These are phyloP conservation scores for Exophiala aquamarina DNA, from an alignment of 2,329 filamentous ascomycete genomes.

Conservation along the genomic window DNA sequence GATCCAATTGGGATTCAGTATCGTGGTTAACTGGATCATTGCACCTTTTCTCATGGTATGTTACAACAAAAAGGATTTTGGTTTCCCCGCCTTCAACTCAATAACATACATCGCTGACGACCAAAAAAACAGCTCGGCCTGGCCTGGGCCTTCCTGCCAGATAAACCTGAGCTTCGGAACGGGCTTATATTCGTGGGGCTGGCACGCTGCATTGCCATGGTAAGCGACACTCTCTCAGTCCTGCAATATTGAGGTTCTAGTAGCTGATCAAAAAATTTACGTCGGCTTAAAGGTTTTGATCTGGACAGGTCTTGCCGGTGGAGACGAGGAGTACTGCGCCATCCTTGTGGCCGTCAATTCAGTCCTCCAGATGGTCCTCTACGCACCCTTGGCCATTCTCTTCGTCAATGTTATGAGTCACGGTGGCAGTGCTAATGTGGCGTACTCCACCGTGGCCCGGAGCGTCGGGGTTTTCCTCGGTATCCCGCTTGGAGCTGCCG, in stretches of 20 bases:
- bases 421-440: slow-evolving; percentile 30
- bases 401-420: slow-evolving; percentile 70
- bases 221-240: too few species aligned
- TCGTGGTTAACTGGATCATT: slow-evolving; percentile 78
- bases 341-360: slow-evolving; percentile 76
- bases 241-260: slow-evolving; percentile 4
- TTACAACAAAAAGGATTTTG: too few species aligned
- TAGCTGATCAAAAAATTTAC: slow-evolving; percentile 26
- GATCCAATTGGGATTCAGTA: slow-evolving; percentile 73
- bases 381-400: slow-evolving; percentile 66
- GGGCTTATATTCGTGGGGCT: slow-evolving; percentile 81
- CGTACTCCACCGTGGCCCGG: slow-evolving; percentile 69
- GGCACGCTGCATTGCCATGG: slow-evolving; percentile 86
- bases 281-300: too few species aligned
- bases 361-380: slow-evolving; percentile 71
- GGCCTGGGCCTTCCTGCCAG: slow-evolving; percentile 54
- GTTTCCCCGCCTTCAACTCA: too few species aligned
- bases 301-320: slow-evolving; percentile 75
- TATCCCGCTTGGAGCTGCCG: slow-evolving; percentile 76
- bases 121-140: slow-evolving; percentile 42
- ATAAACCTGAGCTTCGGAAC: slow-evolving; percentile 50
- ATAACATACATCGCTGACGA: neutral
- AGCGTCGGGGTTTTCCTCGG: slow-evolving; percentile 83
- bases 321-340: slow-evolving; percentile 79
- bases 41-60: slow-evolving; percentile 77